These are phyloP conservation scores for Nevesoporus exiguus DNA, from an alignment of 768 basidiomycete species.

Conservation along the genomic window DNA sequence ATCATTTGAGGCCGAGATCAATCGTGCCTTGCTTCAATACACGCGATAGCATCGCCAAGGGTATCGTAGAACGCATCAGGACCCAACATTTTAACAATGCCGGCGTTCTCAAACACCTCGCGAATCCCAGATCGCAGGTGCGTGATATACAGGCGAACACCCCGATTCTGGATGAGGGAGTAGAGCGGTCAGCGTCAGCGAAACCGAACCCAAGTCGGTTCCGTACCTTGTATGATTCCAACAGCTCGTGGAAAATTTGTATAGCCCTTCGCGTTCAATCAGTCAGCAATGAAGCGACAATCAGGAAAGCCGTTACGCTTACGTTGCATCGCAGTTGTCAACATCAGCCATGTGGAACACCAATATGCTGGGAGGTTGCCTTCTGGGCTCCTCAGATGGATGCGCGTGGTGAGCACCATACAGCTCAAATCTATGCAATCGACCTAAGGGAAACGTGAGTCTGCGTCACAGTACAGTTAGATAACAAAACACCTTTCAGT, in stretches of 20 bases:
- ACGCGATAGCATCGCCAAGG: slow-evolving; percentile 40
- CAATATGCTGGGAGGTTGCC: slow-evolving; percentile 69
- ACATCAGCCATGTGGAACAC: slow-evolving; percentile 96
- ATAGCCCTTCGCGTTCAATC: slow-evolving; percentile 51
- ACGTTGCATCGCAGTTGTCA: slow-evolving; percentile 89
- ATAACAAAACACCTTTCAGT: slow-evolving; percentile 58
- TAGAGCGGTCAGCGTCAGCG: background rate
- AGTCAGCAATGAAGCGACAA: slow-evolving; percentile 4
- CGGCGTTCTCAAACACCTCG: slow-evolving; percentile 41
- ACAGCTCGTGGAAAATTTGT: slow-evolving; percentile 78
- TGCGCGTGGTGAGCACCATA: slow-evolving; percentile 80
- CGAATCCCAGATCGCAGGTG: slow-evolving; percentile 40
- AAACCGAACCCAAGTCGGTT: background rate
- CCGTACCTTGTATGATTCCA: slow-evolving; percentile 71
- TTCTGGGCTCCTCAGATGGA: slow-evolving; percentile 82
- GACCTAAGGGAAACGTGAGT: slow-evolving; percentile 44
- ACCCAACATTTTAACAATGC: slow-evolving; percentile 42
- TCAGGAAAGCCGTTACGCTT: slow-evolving; percentile 7
- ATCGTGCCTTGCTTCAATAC: slow-evolving; percentile 28
- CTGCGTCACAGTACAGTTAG: no score
- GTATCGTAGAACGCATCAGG: slow-evolving; percentile 43
- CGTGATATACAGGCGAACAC: slow-evolving; percentile 44
- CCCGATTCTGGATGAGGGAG: slow-evolving; percentile 35
- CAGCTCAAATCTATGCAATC: slow-evolving; percentile 78
- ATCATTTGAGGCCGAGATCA: background rate